phyloP scores from a whole-genome alignment of 164 flowering plant genomes.

The Dillenia turbinata region DNA sequence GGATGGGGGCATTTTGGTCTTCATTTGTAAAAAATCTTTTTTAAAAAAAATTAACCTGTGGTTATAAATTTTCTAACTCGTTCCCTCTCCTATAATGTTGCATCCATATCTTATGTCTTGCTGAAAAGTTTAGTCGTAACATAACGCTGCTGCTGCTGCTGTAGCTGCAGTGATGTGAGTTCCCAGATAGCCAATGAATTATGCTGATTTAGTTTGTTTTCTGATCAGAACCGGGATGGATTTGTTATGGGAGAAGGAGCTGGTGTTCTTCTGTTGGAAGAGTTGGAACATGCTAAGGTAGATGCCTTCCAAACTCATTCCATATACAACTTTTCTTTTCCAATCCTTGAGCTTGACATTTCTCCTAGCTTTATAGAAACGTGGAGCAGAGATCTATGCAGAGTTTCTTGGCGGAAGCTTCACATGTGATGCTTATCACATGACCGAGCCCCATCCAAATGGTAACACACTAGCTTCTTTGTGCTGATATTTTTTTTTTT shows the following conservation, averaged over 20 bases:
- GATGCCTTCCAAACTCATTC: neutral
- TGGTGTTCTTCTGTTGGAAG: conserved; percentile 87
- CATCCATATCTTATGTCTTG: too few relatives aligned
- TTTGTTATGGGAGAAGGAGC: conserved; percentile 99
- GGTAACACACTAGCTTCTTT: conserved; percentile 33
- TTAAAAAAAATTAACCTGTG: too few relatives aligned
- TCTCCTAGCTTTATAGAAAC: conserved; percentile 34
- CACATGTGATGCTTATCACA: conserved; percentile 96
- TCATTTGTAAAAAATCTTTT: too few relatives aligned
- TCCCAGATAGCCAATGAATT: too few relatives aligned
- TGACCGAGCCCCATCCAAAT: conserved; percentile 95
- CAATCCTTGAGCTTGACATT: too few relatives aligned
- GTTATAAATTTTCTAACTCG: too few relatives aligned
- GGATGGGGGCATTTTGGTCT: too few relatives aligned
- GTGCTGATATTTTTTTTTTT: neutral
- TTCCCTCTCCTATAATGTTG: too few relatives aligned
- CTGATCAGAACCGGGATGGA: conserved; percentile 83
- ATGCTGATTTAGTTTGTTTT: neutral
- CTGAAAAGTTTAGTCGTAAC: too few relatives aligned
- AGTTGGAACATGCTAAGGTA: conserved; percentile 94
- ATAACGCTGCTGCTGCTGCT: too few relatives aligned
- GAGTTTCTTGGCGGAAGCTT: conserved; percentile 97
- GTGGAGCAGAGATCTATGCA: conserved; percentile 92
- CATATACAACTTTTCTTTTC: neutral
- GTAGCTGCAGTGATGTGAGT: too few relatives aligned